Conservation (phyloP, 129 eudicot species). For the Lactuca sativa region DNA sequence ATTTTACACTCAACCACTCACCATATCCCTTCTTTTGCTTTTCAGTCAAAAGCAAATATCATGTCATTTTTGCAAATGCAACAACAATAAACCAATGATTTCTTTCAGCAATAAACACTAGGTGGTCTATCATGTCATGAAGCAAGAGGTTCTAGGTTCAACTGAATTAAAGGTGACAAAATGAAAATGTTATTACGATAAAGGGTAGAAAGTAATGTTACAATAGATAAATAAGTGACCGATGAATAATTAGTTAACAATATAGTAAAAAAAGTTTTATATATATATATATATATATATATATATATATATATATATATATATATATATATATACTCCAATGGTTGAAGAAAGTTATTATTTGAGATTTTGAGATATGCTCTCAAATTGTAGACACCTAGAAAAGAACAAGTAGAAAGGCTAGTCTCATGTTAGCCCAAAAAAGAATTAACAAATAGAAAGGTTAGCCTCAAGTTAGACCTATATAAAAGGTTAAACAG, state of each 20-base stretch:
- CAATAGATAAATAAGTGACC: too few species aligned
- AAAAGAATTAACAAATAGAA: not conserved
- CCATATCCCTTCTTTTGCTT: slow-evolving; percentile 12
- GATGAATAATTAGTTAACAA: too few species aligned
- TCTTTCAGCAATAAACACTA: not conserved
- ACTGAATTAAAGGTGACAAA: too few species aligned
- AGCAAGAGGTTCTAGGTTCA: too few species aligned
- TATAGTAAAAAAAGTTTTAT: too few species aligned
- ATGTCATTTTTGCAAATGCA: slow-evolving; percentile 26
- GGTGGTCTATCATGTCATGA: not conserved
- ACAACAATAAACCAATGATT: slow-evolving; percentile 16
- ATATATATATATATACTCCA: too few species aligned
- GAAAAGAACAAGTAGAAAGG: not conserved
- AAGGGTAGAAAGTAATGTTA: too few species aligned
- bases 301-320: too few species aligned
- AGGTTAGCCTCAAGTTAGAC: not conserved
- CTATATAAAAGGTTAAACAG: not conserved
- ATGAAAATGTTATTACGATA: too few species aligned
- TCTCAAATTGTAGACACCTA: not conserved
- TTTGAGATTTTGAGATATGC: too few species aligned
- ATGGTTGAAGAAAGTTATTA: too few species aligned
- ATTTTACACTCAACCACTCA: slow-evolving; percentile 12
- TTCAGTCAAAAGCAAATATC: slow-evolving; percentile 18
- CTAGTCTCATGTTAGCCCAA: not conserved
- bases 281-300: too few species aligned